Evolutionary conservation across 805 yeast species (phyloP), one percentile per base, ranked within the genome.

Genomic region (Hanseniaspora jakobsenii): DNA sequence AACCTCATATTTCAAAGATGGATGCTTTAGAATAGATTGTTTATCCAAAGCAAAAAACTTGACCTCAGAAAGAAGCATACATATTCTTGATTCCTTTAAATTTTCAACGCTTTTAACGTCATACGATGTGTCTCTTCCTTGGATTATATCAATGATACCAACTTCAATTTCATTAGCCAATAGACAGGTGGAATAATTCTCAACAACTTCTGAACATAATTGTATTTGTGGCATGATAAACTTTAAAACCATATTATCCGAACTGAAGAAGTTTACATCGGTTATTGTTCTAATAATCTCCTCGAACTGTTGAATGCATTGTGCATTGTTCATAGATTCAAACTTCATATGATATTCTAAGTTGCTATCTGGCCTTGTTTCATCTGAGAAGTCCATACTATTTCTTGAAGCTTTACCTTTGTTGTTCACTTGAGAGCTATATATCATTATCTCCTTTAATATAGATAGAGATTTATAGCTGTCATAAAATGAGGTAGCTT

Each of bases 151-250:
- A 18, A 77, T 60, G 6, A 73, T 65, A 41, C 78, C 71, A 48
- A 72, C 55, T 47, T 77, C 81, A 44, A 78, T 66, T 52, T 77
- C 81, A 50, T 71, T 70, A 0, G 81, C 71, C 3, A 77, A 65
- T 2, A 77, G 52, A 27, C 77, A 55, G 6, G 73, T 66, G 47
- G 77, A 72, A 1, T 73, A 63, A 12, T 69, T 61, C 1, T 65
- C 66, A 38, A 69, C 72, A 16, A 61, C 59, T 12, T 67, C 69
- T 17, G 75, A 67, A 9, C 66, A 62, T 19, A 75, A 53, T 51
- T 77, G 84, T 12, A 77, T 65, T 53, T 78, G 85, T 0, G 84
- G 82, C 36, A 76, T 71, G 6, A 72, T 66, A 32, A 78, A 60
- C 50, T 71, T 70, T 36, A 78, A 57, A 47, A 76, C 62, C 53